Conservation (phyloP, 1,284 basidiomycete genomes). For the Moesziomyces sp. region DNA sequence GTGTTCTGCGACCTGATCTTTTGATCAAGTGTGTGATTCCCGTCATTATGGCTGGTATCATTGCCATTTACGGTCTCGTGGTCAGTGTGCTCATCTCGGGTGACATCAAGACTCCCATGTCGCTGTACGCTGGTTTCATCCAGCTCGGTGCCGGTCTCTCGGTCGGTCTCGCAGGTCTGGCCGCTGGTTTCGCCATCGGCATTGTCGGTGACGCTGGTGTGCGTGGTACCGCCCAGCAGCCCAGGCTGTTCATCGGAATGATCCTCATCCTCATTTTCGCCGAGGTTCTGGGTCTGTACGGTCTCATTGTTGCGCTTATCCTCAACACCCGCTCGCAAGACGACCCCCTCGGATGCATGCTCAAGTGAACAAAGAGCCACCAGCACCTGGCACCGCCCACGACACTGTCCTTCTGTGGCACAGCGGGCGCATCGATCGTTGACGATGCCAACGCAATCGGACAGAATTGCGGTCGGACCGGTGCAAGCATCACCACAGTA, state of each 20-base stretch:
- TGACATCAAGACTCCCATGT: conserved; percentile 70
- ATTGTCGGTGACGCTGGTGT: conserved; percentile 87
- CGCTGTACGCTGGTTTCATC: conserved; percentile 85
- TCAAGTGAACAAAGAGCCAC: conserved; percentile 29
- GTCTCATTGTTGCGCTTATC: conserved; percentile 88
- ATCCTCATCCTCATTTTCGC: conserved; percentile 81
- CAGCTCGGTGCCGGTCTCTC: conserved; percentile 93
- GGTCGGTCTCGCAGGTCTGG: conserved; percentile 89
- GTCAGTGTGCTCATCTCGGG: conserved; percentile 71
- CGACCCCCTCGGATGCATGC: conserved; percentile 51
- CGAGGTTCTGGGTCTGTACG: conserved; percentile 89
- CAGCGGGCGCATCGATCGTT: not conserved
- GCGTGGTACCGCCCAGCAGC: conserved; percentile 75
- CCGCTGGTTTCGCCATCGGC: conserved; percentile 98
- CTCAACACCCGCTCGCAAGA: conserved; percentile 75
- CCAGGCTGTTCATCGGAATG: conserved; percentile 88
- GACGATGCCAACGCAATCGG: not conserved
- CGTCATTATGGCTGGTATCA: conserved; percentile 99
- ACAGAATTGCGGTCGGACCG: too few species aligned
- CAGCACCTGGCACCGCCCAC: not conserved
- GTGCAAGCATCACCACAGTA: not conserved
- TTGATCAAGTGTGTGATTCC: conserved; percentile 99
- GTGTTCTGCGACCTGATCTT: conserved; percentile 92
- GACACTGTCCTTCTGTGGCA: not conserved
- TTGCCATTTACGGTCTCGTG: conserved; percentile 76